Evolutionary conservation across 1,139 yeast genomes (phyloP).

Genomic region (Yamadazyma sp.): DNA sequence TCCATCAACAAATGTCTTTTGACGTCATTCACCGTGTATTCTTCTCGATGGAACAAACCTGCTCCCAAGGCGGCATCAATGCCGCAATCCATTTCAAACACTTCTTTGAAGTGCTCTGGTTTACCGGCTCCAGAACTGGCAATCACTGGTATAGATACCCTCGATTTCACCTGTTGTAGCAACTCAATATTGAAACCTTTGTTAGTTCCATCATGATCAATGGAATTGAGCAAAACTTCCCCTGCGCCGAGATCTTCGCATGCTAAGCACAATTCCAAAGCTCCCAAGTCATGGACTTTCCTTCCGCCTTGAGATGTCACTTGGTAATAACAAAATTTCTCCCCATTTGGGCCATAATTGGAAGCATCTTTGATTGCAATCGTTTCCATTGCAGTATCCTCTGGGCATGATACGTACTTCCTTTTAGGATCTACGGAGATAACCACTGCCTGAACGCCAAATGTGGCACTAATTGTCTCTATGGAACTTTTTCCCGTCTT

Average conservation of each 20-base stretch:
- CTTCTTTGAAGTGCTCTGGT: conserved; percentile 87
- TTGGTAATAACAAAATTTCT: conserved; percentile 85
- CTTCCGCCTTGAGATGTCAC: conserved; percentile 97
- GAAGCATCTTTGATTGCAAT: conserved; percentile 49
- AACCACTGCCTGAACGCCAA: conserved; percentile 96
- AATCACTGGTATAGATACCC: conserved; percentile 86
- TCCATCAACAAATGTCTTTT: conserved; percentile 53
- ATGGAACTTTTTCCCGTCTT: conserved; percentile 81
- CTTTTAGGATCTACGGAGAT: conserved; percentile 96
- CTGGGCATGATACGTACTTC: conserved; percentile 64
- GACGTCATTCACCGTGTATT: conserved; percentile 82
- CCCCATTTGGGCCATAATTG: conserved; percentile 77
- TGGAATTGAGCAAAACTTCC: conserved; percentile 86
- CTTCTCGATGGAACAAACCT: conserved; percentile 95
- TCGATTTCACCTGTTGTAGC: conserved; percentile 69
- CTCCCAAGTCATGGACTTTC: conserved; percentile 85
- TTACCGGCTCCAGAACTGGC: conserved; percentile 97
- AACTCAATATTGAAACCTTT: conserved; percentile 89
- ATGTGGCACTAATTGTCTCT: conserved; percentile 85
- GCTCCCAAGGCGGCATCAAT: conserved; percentile 98
- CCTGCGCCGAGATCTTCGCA: conserved; percentile 97
- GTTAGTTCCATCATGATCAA: conserved; percentile 94
- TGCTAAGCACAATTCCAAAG: conserved; percentile 81
- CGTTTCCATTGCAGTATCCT: conserved; percentile 56
- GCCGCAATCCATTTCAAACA: conserved; percentile 67